phyloP scores from a whole-genome alignment of 1,284 basidiomycete species.

The Anthracocystis walkeri region DNA sequence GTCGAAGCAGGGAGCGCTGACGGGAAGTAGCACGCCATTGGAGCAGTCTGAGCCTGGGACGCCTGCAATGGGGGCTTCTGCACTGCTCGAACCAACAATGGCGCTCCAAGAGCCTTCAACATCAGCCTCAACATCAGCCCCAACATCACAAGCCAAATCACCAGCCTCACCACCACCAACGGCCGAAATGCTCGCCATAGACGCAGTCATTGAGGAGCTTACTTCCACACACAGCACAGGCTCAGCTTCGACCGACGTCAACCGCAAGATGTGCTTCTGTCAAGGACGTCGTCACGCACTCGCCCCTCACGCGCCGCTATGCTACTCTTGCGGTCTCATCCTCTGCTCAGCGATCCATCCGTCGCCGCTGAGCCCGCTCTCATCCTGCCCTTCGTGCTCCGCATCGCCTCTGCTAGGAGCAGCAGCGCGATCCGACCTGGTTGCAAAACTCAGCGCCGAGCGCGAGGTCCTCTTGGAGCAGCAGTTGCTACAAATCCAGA shows the following conservation, averaged over 20 bases:
- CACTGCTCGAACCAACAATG: not conserved
- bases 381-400: conserved; percentile 38
- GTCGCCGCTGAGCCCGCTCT: conserved; percentile 34
- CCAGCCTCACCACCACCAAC: conserved; percentile 39
- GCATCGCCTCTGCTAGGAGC: conserved; percentile 34
- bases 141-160: conserved; percentile 8
- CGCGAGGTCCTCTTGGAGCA: conserved; percentile 42
- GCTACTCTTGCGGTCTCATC: conserved; percentile 46
- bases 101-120: conserved; percentile 6
- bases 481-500: conserved; percentile 40
- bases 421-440: conserved; percentile 33
- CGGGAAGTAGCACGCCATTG: not conserved
- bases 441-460: conserved; percentile 36
- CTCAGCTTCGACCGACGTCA: not conserved
- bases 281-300: conserved; percentile 41
- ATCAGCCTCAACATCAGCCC: not conserved
- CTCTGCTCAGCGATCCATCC: conserved; percentile 43
- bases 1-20: not conserved
- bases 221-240: conserved; percentile 10
- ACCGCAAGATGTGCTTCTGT: conserved; percentile 47
- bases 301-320: conserved; percentile 45
- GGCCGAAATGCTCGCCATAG: conserved; percentile 47
- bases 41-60: not conserved
- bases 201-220: conserved; percentile 47
- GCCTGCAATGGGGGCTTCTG: not conserved